Evolutionary conservation across 257 asterid species (phyloP).

Genomic region (Coffea eugenioides): DNA sequence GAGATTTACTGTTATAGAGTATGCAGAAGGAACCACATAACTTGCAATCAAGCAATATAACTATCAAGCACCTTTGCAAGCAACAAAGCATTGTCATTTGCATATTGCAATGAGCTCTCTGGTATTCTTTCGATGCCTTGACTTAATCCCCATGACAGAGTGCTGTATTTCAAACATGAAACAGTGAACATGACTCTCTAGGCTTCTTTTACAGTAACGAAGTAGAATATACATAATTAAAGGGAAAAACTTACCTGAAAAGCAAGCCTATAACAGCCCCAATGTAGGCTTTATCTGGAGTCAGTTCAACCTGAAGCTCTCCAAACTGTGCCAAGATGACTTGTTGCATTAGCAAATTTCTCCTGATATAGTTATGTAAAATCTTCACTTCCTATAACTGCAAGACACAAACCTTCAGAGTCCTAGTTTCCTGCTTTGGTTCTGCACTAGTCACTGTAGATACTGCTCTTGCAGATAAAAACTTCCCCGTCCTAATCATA

Average conservation of each 20-base stretch:
- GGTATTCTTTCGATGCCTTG: constrained; percentile 71
- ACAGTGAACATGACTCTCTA: neutral
- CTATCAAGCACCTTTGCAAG: constrained; percentile 66
- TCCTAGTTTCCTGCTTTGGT: constrained; percentile 56
- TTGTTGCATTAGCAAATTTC: constrained; percentile 11
- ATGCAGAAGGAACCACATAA: neutral
- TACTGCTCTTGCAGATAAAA: constrained; percentile 54
- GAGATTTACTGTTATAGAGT: constrained; percentile 1
- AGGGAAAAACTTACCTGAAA: constrained; percentile 54
- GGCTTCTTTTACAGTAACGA: neutral
- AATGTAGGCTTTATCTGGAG: constrained; percentile 62
- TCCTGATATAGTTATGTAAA: neutral
- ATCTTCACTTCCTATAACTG: constrained; percentile 1
- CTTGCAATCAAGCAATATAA: constrained; percentile 1
- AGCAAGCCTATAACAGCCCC: constrained; percentile 72
- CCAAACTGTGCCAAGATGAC: constrained; percentile 63
- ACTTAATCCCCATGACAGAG: constrained; percentile 73
- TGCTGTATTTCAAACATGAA: constrained; percentile 36
- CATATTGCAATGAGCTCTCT: constrained; percentile 81
- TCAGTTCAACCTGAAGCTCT: constrained; percentile 84
- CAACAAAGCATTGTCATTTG: constrained; percentile 81
- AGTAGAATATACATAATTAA: neutral
- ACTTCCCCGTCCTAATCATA: constrained; percentile 67
- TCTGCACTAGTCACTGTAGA: constrained; percentile 40
- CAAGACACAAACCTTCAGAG: constrained; percentile 57